Percentiles rank a stretch among this genome's conserved stretches.
These are phyloP conservation scores for Penicillium corylophilum DNA, from an alignment of 2,329 filamentous ascomycete species.

Conservation along the genomic window DNA sequence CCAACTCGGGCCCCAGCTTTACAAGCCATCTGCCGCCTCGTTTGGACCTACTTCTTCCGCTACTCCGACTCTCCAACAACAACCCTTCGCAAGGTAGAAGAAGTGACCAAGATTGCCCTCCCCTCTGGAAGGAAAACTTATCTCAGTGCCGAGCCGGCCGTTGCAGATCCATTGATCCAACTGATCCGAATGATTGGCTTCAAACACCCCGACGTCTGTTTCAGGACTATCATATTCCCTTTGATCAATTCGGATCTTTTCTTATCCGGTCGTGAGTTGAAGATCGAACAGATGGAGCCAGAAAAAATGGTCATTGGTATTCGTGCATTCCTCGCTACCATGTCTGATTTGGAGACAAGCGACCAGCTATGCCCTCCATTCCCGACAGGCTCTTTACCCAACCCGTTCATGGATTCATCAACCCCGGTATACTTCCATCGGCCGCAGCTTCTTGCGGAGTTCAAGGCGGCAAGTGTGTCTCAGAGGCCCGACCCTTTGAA, in stretches of 20 bases:
- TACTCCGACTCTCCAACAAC: constrained; percentile 68
- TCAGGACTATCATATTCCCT: constrained; percentile 89
- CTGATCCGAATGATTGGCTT: constrained; percentile 92
- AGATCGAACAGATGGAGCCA: constrained; percentile 88
- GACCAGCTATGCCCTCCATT: constrained; percentile 78
- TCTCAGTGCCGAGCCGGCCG: constrained; percentile 76
- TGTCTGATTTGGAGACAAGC: constrained; percentile 86
- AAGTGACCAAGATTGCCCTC: constrained; percentile 80
- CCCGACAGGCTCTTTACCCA: constrained; percentile 60
- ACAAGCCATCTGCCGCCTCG: constrained; percentile 81
- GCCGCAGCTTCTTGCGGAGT: constrained; percentile 39
- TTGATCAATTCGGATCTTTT: constrained; percentile 92
- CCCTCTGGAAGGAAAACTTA: constrained; percentile 77
- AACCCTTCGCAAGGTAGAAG: constrained; percentile 78
- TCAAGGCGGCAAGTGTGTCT: constrained; percentile 26
- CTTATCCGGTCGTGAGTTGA: constrained; percentile 70
- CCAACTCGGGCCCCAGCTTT: constrained; percentile 74
- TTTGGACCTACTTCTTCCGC: constrained; percentile 94
- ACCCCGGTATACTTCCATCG: constrained; percentile 36
- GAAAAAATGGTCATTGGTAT: constrained; percentile 98
- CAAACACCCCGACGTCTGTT: constrained; percentile 90
- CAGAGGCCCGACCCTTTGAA: constrained; percentile 32
- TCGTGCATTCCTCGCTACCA: constrained; percentile 85
- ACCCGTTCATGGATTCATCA: constrained; percentile 38
- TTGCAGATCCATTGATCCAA: constrained; percentile 87